phyloP scores from a whole-genome alignment of 106 monocot genomes.

The Cymbidium sinense region DNA sequence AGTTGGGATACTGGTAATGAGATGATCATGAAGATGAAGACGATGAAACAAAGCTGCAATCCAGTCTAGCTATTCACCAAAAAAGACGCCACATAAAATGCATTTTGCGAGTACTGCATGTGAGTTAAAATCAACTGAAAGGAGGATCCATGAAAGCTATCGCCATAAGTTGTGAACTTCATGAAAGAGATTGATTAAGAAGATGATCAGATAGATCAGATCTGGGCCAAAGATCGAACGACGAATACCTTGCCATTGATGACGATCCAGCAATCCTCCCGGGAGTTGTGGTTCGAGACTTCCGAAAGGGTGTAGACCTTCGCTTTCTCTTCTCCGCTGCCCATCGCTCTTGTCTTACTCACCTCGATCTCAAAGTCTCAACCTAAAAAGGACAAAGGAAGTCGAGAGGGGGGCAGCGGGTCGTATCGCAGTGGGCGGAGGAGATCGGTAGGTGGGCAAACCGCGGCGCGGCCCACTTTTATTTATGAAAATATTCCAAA shows the following conservation, averaged over 20 bases:
- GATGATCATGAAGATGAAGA: neutral
- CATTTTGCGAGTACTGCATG: neutral
- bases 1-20: neutral
- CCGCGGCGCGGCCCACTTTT: neutral
- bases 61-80: too few species aligned
- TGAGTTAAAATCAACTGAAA: neutral
- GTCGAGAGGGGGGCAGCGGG: neutral
- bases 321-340: neutral
- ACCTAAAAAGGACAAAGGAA: neutral
- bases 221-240: neutral
- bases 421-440: neutral
- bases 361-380: neutral
- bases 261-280: slow-evolving; percentile 19
- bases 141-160: too few species aligned
- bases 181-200: neutral
- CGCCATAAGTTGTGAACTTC: neutral
- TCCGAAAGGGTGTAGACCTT: slow-evolving; percentile 10
- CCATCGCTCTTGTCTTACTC: slow-evolving; percentile 9
- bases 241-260: slow-evolving; percentile 18
- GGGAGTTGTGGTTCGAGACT: slow-evolving; percentile 4
- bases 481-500: neutral
- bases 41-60: neutral
- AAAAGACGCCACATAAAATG: neutral
- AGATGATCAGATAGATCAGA: neutral
- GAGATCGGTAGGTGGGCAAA: too few species aligned